Conservation (phyloP, 2,329 filamentous ascomycete genomes). For the Madurella fahalii region DNA sequence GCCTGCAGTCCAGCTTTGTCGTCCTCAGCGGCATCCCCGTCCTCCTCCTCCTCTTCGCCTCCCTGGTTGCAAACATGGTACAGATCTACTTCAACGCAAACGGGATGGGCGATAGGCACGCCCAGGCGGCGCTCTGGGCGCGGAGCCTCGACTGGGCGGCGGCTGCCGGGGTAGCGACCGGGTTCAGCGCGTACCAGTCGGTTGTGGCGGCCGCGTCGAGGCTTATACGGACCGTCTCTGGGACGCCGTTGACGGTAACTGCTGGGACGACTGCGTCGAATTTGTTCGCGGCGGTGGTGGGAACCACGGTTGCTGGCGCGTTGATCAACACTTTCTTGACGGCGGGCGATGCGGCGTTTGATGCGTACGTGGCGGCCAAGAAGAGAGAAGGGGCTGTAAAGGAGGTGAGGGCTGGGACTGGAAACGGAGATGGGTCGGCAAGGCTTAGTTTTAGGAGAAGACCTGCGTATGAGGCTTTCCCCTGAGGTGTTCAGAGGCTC, state of each 20-base stretch:
- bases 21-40: slow-evolving; percentile 20
- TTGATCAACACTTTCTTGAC: slow-evolving; percentile 21
- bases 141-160: slow-evolving; percentile 24
- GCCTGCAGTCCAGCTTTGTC: slow-evolving; percentile 20
- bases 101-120: slow-evolving; percentile 14
- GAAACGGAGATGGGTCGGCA: not conserved
- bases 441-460: slow-evolving; percentile 10
- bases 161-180: slow-evolving; percentile 10
- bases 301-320: slow-evolving; percentile 17
- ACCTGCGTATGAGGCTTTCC: slow-evolving; percentile 22
- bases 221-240: slow-evolving; percentile 12
- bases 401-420: not conserved
- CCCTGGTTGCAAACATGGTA: slow-evolving; percentile 17
- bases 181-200: slow-evolving; percentile 15
- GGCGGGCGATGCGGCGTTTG: slow-evolving; percentile 14
- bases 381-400: not conserved
- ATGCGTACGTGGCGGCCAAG: slow-evolving; percentile 11
- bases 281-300: slow-evolving; percentile 21
- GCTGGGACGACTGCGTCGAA: slow-evolving; percentile 16
- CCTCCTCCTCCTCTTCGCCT: slow-evolving; percentile 14
- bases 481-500: slow-evolving; percentile 2
- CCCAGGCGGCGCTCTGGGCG: slow-evolving; percentile 22
- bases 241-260: slow-evolving; percentile 4
- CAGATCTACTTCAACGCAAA: slow-evolving; percentile 19
- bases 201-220: slow-evolving; percentile 11